A percentile compares a stretch with the other conserved stretches of the same genome.
phyloP scores from a whole-genome alignment of 2,329 filamentous ascomycete genomes.

The Raffaelea arxii region DNA sequence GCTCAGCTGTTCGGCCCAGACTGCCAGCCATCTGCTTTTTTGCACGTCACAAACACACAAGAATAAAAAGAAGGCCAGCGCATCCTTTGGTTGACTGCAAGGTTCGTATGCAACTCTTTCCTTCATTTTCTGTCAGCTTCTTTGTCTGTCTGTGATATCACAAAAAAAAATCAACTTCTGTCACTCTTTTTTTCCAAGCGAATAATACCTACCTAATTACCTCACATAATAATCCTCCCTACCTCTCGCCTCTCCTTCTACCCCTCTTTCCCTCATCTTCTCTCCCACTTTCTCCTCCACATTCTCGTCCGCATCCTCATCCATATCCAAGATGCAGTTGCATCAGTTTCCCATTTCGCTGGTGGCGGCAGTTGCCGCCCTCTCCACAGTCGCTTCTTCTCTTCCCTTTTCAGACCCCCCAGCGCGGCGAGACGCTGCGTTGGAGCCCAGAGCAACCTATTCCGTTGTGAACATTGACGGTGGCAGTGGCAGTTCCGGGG shows the following conservation, averaged over 20 bases:
- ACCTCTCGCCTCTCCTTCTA: background rate
- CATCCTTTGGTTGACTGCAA: background rate
- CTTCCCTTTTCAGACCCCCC: conserved; percentile 17
- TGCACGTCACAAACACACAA: background rate
- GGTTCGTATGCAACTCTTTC: conserved; percentile 1
- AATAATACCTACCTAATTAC: background rate
- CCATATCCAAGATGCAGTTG: conserved; percentile 12
- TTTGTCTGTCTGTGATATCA: background rate
- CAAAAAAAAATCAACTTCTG: background rate
- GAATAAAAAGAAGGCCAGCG: conserved; percentile 3
- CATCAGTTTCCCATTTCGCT: conserved; percentile 8
- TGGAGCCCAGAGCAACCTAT: conserved; percentile 24
- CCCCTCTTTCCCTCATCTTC: background rate
- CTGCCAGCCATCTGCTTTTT: conserved; percentile 5
- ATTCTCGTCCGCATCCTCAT: background rate
- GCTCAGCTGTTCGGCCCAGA: background rate
- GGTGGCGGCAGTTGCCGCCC: conserved; percentile 8
- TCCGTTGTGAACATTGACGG: conserved; percentile 29
- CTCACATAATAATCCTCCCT: background rate
- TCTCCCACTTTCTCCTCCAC: background rate
- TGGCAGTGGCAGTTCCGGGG: conserved; percentile 12
- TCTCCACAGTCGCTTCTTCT: conserved; percentile 7
- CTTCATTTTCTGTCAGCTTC: background rate
- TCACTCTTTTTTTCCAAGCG: background rate
- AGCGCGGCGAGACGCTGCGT: conserved; percentile 5